phyloP scores from a whole-genome alignment of 345 rosid species.

The Eucalyptus erythrocorys region DNA sequence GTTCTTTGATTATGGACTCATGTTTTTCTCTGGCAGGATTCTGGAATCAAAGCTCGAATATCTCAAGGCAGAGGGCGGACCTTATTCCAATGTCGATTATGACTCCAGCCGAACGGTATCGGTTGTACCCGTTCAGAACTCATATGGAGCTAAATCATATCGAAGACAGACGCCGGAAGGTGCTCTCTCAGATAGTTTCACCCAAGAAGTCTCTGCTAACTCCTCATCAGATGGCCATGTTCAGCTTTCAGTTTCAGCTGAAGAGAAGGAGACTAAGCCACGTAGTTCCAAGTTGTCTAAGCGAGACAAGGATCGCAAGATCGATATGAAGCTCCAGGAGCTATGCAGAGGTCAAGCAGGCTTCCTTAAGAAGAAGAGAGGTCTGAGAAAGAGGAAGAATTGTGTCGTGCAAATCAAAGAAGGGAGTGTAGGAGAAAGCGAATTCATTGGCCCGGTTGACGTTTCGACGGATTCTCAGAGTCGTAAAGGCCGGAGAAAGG shows the following conservation, averaged over 20 bases:
- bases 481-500: conserved; percentile 30
- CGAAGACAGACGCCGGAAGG: conserved; percentile 54
- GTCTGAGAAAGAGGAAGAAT: conserved; percentile 75
- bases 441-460: conserved; percentile 31
- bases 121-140: conserved; percentile 34
- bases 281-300: conserved; percentile 12
- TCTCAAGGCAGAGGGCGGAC: conserved; percentile 46
- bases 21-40: conserved; percentile 26
- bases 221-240: conserved; percentile 37
- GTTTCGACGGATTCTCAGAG: conserved; percentile 19
- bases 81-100: conserved; percentile 17
- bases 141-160: conserved; percentile 43
- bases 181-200: conserved; percentile 75
- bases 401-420: conserved; percentile 43
- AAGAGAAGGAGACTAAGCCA: conserved; percentile 22
- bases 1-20: neutral
- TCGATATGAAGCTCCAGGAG: conserved; percentile 14
- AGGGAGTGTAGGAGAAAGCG: conserved; percentile 63
- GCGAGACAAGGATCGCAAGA: conserved; percentile 12
- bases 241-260: conserved; percentile 13
- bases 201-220: conserved; percentile 39
- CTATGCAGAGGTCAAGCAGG: conserved; percentile 26
- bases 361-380: conserved; percentile 53
- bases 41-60: conserved; percentile 66
- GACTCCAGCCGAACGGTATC: conserved; percentile 66